A percentile compares a stretch with the other conserved stretches of the same genome.
Evolutionary conservation across 192 early-diverging fungal genomes (phyloP).

Genomic region (Rhizophagus prolifer): DNA sequence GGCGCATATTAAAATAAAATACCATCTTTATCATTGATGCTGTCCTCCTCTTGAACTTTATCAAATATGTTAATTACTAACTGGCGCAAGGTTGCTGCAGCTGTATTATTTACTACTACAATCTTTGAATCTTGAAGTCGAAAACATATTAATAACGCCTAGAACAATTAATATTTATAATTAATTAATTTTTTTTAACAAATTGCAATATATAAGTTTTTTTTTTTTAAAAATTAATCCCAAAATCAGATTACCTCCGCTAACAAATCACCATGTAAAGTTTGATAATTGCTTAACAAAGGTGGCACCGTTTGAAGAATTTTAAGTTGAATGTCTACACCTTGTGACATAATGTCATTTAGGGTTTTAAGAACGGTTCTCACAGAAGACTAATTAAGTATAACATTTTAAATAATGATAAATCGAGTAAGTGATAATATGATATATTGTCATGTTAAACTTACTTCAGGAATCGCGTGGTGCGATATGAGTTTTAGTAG

Average conservation of each 20-base stretch:
- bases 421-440: background rate
- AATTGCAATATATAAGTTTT: too few relatives aligned
- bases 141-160: conserved; percentile 82
- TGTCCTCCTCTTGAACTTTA: conserved; percentile 70
- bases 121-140: conserved; percentile 82
- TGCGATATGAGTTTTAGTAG: conserved; percentile 76
- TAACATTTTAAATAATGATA: background rate
- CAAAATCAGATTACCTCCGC: conserved; percentile 58
- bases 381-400: conserved; percentile 47
- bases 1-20: conserved; percentile 1
- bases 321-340: conserved; percentile 89
- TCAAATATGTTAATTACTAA: conserved; percentile 85
- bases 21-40: conserved; percentile 34
- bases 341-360: conserved; percentile 64
- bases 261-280: conserved; percentile 76
- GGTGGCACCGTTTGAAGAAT: conserved; percentile 90
- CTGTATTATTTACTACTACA: conserved; percentile 81
- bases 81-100: conserved; percentile 81
- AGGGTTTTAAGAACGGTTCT: conserved; percentile 66
- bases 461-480: conserved; percentile 71
- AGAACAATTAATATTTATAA: background rate
- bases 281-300: conserved; percentile 76
- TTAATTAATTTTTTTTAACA: too few relatives aligned
- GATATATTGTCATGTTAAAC: background rate
- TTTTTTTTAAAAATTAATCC: background rate